Evolutionary conservation across 306 rosid genomes (phyloP).

Genomic region (Trifolium pratense): DNA sequence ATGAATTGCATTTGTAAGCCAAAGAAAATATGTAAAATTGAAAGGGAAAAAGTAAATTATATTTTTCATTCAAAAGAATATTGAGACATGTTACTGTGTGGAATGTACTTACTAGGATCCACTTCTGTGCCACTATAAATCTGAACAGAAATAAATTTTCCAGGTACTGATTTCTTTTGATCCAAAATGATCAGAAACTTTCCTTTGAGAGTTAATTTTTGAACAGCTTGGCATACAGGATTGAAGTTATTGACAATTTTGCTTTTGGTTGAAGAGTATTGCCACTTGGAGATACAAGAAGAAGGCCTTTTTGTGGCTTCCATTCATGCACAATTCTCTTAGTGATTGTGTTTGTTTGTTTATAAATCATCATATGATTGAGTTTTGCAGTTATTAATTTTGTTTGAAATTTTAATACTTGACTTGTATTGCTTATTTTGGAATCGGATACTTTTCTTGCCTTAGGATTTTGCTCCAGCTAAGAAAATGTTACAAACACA

Average conservation of each 20-base stretch:
- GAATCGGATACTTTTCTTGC: conserved; percentile 62
- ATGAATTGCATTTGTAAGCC: not conserved
- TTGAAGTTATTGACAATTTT: conserved; percentile 27
- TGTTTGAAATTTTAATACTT: conserved; percentile 27
- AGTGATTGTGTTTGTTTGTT: too few relatives aligned
- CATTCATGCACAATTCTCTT: conserved; percentile 34
- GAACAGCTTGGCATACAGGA: conserved; percentile 29
- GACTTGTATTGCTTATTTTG: conserved; percentile 15
- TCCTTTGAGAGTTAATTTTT: conserved; percentile 45
- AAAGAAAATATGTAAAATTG: not conserved
- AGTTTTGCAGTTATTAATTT: not conserved
- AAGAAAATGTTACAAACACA: not conserved
- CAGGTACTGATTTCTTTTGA: conserved; percentile 50
- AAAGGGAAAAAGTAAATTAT: not conserved
- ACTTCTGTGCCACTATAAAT: conserved; percentile 62
- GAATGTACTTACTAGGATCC: conserved; percentile 53
- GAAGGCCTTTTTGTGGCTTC: conserved; percentile 26
- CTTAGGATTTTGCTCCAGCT: conserved; percentile 1
- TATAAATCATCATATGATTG: not conserved
- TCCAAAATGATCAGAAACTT: conserved; percentile 39
- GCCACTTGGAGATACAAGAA: conserved; percentile 25
- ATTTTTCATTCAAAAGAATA: conserved; percentile 2
- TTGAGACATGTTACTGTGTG: not conserved
- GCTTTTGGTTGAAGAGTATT: conserved; percentile 23
- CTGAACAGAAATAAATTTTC: conserved; percentile 57